Percentiles rank a stretch among this genome's conserved stretches.
Conservation (phyloP, 257 asterid genomes). For the Scutellaria galericulata region DNA sequence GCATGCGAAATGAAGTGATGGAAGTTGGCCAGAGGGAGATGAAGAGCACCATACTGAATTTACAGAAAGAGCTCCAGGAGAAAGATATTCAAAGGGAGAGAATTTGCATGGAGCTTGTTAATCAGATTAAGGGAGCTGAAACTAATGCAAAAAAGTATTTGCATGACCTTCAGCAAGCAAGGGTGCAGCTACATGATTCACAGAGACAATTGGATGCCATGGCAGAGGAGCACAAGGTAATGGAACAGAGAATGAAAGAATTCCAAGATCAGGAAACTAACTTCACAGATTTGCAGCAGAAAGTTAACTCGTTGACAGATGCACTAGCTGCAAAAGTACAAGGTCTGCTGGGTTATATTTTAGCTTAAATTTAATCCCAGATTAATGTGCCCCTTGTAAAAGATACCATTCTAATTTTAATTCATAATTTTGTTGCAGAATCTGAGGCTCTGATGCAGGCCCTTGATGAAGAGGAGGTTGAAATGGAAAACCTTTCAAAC, state of each 20-base stretch:
- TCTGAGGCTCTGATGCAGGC: slow-evolving; percentile 88
- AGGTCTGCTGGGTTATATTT: slow-evolving; percentile 57
- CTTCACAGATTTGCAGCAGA: slow-evolving; percentile 55
- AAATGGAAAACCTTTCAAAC: slow-evolving; percentile 78
- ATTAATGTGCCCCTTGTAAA: slow-evolving; percentile 30
- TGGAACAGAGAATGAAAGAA: slow-evolving; percentile 65
- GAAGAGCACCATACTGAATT: slow-evolving; percentile 67
- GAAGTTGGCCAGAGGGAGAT: slow-evolving; percentile 74
- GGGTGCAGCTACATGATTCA: slow-evolving; percentile 53
- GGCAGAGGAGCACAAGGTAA: slow-evolving; percentile 59
- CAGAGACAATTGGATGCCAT: slow-evolving; percentile 53
- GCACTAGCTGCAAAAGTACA: slow-evolving; percentile 81
- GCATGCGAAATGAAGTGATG: slow-evolving; percentile 59
- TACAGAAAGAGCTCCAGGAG: slow-evolving; percentile 94
- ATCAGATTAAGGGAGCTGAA: slow-evolving; percentile 93
- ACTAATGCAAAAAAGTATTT: slow-evolving; percentile 59
- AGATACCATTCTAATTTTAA: slow-evolving; percentile 16
- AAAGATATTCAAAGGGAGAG: slow-evolving; percentile 88
- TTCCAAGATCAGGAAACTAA: slow-evolving; percentile 60
- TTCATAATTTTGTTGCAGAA: slow-evolving; percentile 58
- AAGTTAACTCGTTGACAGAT: slow-evolving; percentile 64
- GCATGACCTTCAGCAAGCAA: slow-evolving; percentile 73
- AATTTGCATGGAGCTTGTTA: slow-evolving; percentile 75
- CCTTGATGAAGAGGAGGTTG: slow-evolving; percentile 89
- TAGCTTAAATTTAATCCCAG: slow-evolving; percentile 7